Evolutionary conservation across 345 rosid genomes (phyloP), one percentile per base, ranked within the genome.

Genomic region (Hibiscus mutabilis): DNA sequence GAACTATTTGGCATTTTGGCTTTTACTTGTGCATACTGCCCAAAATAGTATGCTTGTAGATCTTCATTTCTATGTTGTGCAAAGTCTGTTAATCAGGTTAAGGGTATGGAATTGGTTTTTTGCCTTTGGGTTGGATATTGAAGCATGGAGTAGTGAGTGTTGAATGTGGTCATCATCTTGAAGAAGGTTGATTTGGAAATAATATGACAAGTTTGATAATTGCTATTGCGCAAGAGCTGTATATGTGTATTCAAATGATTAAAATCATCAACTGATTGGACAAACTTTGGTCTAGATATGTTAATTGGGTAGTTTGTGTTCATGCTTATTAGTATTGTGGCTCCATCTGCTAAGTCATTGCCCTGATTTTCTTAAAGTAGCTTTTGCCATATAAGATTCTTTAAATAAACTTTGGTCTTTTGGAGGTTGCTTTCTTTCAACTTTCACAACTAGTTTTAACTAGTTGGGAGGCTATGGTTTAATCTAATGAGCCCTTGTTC

Each of bases 271-370:
- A n/a, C n/a, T n/a, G n/a, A n/a, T n/a, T n/a, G n/a, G n/a, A n/a
- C n/a, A n/a, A n/a, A n/a, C n/a, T n/a, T n/a, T n/a, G n/a, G n/a
- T n/a, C n/a, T n/a, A n/a, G n/a, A n/a, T n/a, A n/a, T n/a, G 37
- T 72, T 21, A 60, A 75, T 31, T 66, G 78, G 71, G 61, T 55
- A 46, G 63, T 56, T 70, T 33, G 25, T 77, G 76, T 74, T 71
- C 67, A n/a, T 66, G 2, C 60, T n/a, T n/a, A n/a, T n/a, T n/a
- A n/a, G n/a, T n/a, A n/a, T 52, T 58, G 42, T 73, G 24, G 35
- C 63, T 59, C 69, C 49, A 74, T 19, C 47, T 69, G 62, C 71
- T 47, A 46, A 24, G 25, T 33, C n/a, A n/a, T n/a, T n/a, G n/a
- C n/a, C n/a, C n/a, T n/a, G n/a, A n/a, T n/a, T n/a, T n/a, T n/a